Evolutionary conservation across 1,139 yeast genomes (phyloP).

Genomic region (Sugiyamaella pinicola): DNA sequence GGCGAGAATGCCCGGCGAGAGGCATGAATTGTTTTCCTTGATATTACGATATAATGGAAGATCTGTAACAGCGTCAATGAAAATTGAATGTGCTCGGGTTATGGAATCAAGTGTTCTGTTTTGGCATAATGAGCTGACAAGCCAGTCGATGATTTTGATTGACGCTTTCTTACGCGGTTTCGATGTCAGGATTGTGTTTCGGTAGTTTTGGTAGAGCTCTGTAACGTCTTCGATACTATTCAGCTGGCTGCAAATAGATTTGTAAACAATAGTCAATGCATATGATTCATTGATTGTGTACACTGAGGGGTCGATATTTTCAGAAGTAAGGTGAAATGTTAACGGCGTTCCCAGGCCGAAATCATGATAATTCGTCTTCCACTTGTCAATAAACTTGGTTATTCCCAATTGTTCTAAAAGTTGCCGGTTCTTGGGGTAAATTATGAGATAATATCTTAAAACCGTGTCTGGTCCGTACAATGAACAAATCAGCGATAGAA

Average conservation of each 20-base stretch:
- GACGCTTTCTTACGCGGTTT: conserved; percentile 5
- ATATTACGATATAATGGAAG: conserved; percentile 23
- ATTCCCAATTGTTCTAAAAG: conserved; percentile 8
- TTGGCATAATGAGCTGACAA: conserved; percentile 32
- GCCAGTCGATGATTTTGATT: conserved; percentile 32
- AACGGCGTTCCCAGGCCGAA: background rate
- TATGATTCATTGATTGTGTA: conserved; percentile 3
- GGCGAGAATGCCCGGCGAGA: conserved; percentile 1
- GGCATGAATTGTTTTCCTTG: conserved; percentile 1
- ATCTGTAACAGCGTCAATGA: conserved; percentile 28
- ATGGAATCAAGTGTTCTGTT: conserved; percentile 25
- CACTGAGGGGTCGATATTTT: conserved; percentile 16
- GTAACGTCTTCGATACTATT: conserved; percentile 17
- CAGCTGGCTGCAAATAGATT: conserved; percentile 18
- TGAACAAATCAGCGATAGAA: conserved; percentile 29
- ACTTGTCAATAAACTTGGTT: background rate
- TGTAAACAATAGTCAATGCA: conserved; percentile 16
- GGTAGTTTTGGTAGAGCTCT: conserved; percentile 29
- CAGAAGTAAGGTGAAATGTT: conserved; percentile 1
- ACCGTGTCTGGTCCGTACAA: conserved; percentile 30
- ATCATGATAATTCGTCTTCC: background rate
- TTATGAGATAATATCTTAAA: conserved; percentile 26
- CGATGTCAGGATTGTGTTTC: conserved; percentile 5
- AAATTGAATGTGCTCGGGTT: conserved; percentile 31
- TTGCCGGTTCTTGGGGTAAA: conserved; percentile 17